Base-by-base conservation (phyloP, 345 rosid genomes). In the Aquilaria malaccensis region DNA sequence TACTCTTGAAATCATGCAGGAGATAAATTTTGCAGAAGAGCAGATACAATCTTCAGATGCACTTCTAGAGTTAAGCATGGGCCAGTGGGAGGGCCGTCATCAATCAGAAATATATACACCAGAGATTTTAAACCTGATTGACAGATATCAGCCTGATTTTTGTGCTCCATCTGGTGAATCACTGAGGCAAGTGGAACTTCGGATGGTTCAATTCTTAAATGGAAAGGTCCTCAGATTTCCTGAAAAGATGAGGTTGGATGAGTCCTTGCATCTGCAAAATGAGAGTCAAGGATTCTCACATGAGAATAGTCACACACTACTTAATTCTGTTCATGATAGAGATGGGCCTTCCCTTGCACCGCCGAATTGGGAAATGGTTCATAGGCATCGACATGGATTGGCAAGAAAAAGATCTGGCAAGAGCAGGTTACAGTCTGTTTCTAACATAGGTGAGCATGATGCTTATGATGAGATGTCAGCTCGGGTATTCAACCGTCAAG, bases 141-240 rank as follows among this genome's bases (percentile, higher is more conserved):
- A 89, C 58, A 80, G 77, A 71, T 76, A 75, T 13, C 90, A 88
- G 73, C 97, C 98, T 58, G 97, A 93, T 83, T 93, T 93, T 77
- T 66, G 74, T n/a, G 83, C 89, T 2, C 98, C 97, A 0, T 78
- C 86, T 11, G 98, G 98, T 57, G 96, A 93, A 77, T 93, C 98
- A 52, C 86, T 93, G 10, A 81, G 98, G 72, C 93, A 89, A 70
- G 89, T 93, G 60, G 97, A 89, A 68, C 89, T 87, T 62, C 81
- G 98, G 62, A 84, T 87, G 86, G 81, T 87, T 76, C 91, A 89
- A 73, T 93, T 93, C 80, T 70, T 93, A 63, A 89, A 87, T 56
- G 74, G 70, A 11, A 82, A 87, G 0, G 68, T 92, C 15, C 66
- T 85, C 13, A 81, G 84, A 14, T 75, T 81, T 61, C 77, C 85